A percentile compares a stretch with the other conserved stretches of the same genome.
phyloP scores from a whole-genome alignment of 129 eudicot genomes.

The Centrapalus pauciflorus region DNA sequence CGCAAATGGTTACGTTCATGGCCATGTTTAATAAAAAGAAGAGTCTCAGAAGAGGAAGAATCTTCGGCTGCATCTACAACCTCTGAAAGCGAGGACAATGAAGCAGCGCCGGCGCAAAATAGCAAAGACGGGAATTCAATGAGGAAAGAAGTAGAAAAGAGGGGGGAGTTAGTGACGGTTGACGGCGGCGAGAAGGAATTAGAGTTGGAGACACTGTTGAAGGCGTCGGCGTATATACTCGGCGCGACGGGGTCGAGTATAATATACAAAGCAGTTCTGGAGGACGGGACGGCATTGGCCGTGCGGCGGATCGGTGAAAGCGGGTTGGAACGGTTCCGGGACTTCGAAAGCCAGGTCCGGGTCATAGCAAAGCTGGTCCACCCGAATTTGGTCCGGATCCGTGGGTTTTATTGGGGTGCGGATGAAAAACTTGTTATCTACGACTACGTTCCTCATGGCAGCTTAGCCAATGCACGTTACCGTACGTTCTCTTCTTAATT shows the following conservation, averaged over 20 bases:
- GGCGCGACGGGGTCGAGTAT: slow-evolving; percentile 90
- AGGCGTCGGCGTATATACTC: slow-evolving; percentile 85
- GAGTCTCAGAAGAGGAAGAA: slow-evolving; percentile 30
- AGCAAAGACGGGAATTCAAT: slow-evolving; percentile 5
- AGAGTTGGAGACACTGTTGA: slow-evolving; percentile 72
- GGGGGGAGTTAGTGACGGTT: slow-evolving; percentile 69
- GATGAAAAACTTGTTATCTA: slow-evolving; percentile 93
- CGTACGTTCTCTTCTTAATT: slow-evolving; percentile 44
- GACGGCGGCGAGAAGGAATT: slow-evolving; percentile 81
- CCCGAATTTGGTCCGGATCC: slow-evolving; percentile 76
- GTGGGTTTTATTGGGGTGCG: slow-evolving; percentile 97
- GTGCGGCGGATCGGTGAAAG: slow-evolving; percentile 81
- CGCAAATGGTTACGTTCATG: slow-evolving; percentile 52
- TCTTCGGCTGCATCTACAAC: slow-evolving; percentile 22
- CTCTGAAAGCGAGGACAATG: slow-evolving; percentile 43
- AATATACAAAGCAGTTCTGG: slow-evolving; percentile 87
- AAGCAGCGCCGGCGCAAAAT: not conserved
- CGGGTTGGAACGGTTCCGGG: slow-evolving; percentile 78
- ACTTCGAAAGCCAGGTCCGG: slow-evolving; percentile 78
- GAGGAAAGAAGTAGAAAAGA: slow-evolving; percentile 22
- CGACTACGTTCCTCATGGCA: slow-evolving; percentile 95
- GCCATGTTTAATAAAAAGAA: slow-evolving; percentile 53
- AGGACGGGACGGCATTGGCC: slow-evolving; percentile 80
- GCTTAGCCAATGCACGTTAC: slow-evolving; percentile 83
- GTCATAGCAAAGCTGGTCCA: slow-evolving; percentile 77